Base-by-base conservation (phyloP, 768 basidiomycete genomes). In the Coprinopsis strossmayeri region DNA sequence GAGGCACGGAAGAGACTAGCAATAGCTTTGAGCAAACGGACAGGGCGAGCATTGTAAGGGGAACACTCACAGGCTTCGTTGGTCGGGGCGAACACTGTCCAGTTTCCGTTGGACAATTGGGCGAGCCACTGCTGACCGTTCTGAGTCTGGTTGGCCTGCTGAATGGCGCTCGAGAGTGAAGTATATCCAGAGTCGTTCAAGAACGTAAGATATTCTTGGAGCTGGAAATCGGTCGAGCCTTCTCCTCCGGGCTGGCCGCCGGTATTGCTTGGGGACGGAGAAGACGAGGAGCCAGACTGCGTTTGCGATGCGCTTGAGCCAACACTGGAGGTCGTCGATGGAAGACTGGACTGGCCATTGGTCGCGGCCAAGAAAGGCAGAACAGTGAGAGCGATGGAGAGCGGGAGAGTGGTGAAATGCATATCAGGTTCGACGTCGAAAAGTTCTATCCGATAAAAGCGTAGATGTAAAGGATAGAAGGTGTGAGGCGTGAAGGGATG, bases 71-170 rank as follows among this genome's bases (percentile, higher is more conserved):
- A 71, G 3, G 85, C 82, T 1, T 58, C 55, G 54, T 85, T 70
- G 44, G 61, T 71, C 2, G 83, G 81, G 0, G 76, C 78, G 57
- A 85, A 84, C 12, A 85, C 52, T 0, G 79, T 76, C 50, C 64
- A 69, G 32, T 72, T 65, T 3, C 74, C 76, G 24, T 60, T 61
- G 1, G 70, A 59, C n/a, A 81, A 62, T 47, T 68, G 53, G 4
- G 56, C 39, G 27, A 82, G 62, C n/a, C 83, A 59, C 15, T 57
- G 53, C 48, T 67, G 61, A 3, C 79, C 84, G 5, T 51, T 57
- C 12, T 61, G 44, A 13, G 74, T 77, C 24, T 62, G 55, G 42
- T 78, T 78, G 58, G 83, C 60, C 35, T 59, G 59, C 13, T 58
- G 48, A 3, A 74, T 64, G 26, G 67, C 59, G 24, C 55, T 57